Base-by-base conservation (phyloP, 371 early-diverging fungal species). In the Mycotypha africana region DNA sequence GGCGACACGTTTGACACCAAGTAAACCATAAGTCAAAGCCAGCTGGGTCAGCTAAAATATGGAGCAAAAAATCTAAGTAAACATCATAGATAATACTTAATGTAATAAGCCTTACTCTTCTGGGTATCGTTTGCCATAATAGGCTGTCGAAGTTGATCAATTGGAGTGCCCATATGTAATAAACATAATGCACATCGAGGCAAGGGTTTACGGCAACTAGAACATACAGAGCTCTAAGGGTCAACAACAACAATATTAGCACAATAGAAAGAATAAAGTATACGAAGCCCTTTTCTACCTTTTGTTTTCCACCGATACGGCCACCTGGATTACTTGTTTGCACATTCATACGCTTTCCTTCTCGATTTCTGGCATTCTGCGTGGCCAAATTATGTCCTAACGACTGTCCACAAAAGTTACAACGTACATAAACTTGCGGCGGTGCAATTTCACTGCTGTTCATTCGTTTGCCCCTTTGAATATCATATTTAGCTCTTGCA, bases 1-100 rank as follows among this genome's bases (percentile, higher is more conserved):
- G 97, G 4, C 91, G 76, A 64, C 97, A 97, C 12, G 88, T 86
- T 60, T 93, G 95, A 62, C 97, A 97, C 97, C 97, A 97, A 10
- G 93, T 93, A 61, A 95, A 97, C 96, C 96, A 97, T 33, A 79
- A 62, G 47, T 92, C 90, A 58, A 95, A 86, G 10, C 88, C 79
- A 35, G 71, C 67, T n/a, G 78, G 74, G 49, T 66, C 66, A 17
- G 48, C 60, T 69, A 45, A 10, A 44, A 37, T 41, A 10, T n/a
- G n/a, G n/a, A n/a, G n/a, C n/a, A 6, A 9, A 30, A 38, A 45
- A 21, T 41, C 17, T 12, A 42, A 23, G 5, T 30, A 15, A 10
- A 5, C 14, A 21, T 38, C n/a, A 33, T 22, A 4, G 19, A 2
- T 19, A 9, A 26, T 1, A 33, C 12, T 4, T 23, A 43, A 45